Evolutionary conservation across 1,284 basidiomycete species (phyloP).

Genomic region (Fistulinella staudtii): DNA sequence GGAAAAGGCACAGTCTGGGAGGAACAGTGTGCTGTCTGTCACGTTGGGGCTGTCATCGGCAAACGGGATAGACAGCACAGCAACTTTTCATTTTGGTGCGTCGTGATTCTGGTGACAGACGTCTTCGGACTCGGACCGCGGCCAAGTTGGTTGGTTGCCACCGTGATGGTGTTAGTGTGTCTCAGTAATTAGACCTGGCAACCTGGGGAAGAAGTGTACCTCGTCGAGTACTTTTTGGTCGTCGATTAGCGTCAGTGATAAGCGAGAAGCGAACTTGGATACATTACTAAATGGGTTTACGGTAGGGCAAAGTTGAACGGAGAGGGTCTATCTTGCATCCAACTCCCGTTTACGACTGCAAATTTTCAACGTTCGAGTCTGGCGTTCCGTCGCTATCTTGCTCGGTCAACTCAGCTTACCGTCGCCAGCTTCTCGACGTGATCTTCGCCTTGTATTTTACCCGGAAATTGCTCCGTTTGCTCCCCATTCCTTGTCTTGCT

Average conservation of each 20-base stretch:
- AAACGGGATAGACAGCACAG: conserved; percentile 9
- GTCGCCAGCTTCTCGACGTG: conserved; percentile 7
- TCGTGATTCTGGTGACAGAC: conserved; percentile 6
- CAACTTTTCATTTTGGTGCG: conserved; percentile 28
- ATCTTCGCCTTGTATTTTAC: conserved; percentile 25
- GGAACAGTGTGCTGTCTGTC: conserved; percentile 14
- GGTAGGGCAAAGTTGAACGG: conserved; percentile 15
- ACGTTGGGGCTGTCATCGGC: conserved; percentile 9
- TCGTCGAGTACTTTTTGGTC: neutral
- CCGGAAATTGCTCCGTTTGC: neutral
- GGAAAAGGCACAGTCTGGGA: conserved; percentile 20
- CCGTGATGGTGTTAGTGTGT: no score
- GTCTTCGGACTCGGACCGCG: conserved; percentile 1
- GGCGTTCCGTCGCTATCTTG: conserved; percentile 10
- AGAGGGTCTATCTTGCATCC: conserved; percentile 20
- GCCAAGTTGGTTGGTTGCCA: conserved; percentile 8
- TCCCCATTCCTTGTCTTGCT: conserved; percentile 1
- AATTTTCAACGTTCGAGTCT: conserved; percentile 26
- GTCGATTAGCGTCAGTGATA: conserved; percentile 6
- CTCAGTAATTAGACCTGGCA: no score
- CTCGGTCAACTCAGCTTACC: conserved; percentile 10
- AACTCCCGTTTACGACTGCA: conserved; percentile 17
- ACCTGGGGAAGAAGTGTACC: neutral
- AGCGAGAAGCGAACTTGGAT: conserved; percentile 13
- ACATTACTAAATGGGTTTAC: conserved; percentile 30